Percentiles rank a stretch among this genome's conserved stretches.
phyloP scores from a whole-genome alignment of 2,329 filamentous ascomycete species.

The Aspergillus pseudonomiae region DNA sequence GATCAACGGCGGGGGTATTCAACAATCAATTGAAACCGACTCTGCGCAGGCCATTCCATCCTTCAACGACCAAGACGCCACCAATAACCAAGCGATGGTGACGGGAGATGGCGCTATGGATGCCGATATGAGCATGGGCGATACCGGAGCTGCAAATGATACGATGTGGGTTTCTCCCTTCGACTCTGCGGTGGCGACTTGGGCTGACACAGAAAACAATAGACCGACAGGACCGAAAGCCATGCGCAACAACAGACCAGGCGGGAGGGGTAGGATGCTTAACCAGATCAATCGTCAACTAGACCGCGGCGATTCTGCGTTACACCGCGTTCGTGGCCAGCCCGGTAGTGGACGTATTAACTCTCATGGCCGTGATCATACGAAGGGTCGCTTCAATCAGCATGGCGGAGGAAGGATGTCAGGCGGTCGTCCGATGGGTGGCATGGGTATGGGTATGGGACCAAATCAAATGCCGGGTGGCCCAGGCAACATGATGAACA shows the following conservation, averaged over 20 bases:
- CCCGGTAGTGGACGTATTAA: constrained; percentile 78
- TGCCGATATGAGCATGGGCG: constrained; percentile 77
- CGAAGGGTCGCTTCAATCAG: constrained; percentile 65
- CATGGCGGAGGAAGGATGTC: constrained; percentile 47
- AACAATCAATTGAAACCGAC: constrained; percentile 24
- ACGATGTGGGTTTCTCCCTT: constrained; percentile 37
- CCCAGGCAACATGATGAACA: constrained; percentile 48
- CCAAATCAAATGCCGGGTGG: constrained; percentile 43
- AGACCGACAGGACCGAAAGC: constrained; percentile 94
- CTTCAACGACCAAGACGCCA: constrained; percentile 40
- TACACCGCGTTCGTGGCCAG: constrained; percentile 76
- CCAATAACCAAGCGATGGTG: constrained; percentile 12
- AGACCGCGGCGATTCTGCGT: constrained; percentile 75
- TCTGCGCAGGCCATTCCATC: constrained; percentile 36
- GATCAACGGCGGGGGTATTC: constrained; percentile 55
- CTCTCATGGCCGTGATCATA: constrained; percentile 69
- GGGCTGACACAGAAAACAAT: constrained; percentile 42
- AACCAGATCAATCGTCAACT: constrained; percentile 82
- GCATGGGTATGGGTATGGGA: constrained; percentile 49
- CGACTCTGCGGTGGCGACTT: constrained; percentile 4
- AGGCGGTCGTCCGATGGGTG: constrained; percentile 50
- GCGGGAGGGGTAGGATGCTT: constrained; percentile 76
- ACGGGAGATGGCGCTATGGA: constrained; percentile 57
- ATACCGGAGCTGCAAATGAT: constrained; percentile 47
- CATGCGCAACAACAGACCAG: constrained; percentile 76